Evolutionary conservation across 768 basidiomycete species (phyloP), one percentile per base, ranked within the genome.

Genomic region (Kwoniella mangroviensis): DNA sequence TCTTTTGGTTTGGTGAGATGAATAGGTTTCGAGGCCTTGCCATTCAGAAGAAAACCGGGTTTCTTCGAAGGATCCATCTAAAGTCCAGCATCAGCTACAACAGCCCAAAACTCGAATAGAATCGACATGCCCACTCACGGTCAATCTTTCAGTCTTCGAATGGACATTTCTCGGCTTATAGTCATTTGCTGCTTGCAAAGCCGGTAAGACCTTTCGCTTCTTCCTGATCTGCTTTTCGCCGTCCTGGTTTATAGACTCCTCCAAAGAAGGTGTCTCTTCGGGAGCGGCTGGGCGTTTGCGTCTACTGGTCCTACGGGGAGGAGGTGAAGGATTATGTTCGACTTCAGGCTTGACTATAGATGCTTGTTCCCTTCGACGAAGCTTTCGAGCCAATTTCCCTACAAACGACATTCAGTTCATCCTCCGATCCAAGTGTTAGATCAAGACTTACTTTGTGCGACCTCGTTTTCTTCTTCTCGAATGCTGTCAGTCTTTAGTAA

Each of bases 331-430:
- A 22, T 56, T 67, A 19, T 63, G 71, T 15, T 69, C 66, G 3
- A 56, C n/a, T 43, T 56, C 63, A 19, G 67, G 71, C 10, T 69
- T 69, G 11, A 52, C n/a, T 43, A 73, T 75, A 1, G 72, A 70
- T 22, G 70, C 70, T 52, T 75, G 73, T 9, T 69, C 77, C 56
- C 73, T 57, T 22, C 77, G 54, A 0, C 71, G 68, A 1, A 71
- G 24, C 41, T 71, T 78, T 11, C 77, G 74, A 22, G 72, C 67
- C 6, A 63, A 26, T 42, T 62, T 40, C 9, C 74, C 76, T 78
- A 49, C 19, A 24, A 9, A 22, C 13, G 34, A 19, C 0, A 11
- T 2, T 63, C 56, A 66, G 42, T 42, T 7, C 3, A 34, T 34
- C 1, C 6, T 34, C 6, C 34, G 34, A 7, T 7, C 5, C 34